These are phyloP conservation scores for Phymatotrichopsis omnivora DNA, from an alignment of 2,329 filamentous ascomycete genomes.

Conservation along the genomic window DNA sequence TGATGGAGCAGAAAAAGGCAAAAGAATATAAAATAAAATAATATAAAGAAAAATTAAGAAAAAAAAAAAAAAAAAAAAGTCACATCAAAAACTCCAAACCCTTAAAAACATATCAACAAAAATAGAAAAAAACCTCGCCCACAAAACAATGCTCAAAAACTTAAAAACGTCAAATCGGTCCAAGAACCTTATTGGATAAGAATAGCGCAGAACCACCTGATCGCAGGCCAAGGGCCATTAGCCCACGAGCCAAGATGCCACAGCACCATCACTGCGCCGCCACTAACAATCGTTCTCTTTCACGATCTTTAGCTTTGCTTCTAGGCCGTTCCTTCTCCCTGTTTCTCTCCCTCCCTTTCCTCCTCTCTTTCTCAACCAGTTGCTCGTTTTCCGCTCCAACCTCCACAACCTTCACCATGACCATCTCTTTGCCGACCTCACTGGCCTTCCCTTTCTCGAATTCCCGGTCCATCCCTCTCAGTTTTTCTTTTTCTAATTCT, in stretches of 20 bases:
- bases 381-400: no score
- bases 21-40: no score
- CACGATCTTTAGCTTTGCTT: not conserved
- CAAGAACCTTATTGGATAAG: not conserved
- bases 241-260: not conserved
- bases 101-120: not conserved
- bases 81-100: not conserved
- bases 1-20: no score
- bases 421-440: not conserved
- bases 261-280: no score
- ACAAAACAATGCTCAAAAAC: not conserved
- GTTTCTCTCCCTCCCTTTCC: no score
- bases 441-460: not conserved
- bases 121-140: not conserved
- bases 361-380: no score
- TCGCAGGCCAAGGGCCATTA: not conserved
- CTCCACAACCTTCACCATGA: not conserved
- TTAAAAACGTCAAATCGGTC: not conserved
- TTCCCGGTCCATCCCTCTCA: constrained; percentile 16
- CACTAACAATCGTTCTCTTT: not conserved
- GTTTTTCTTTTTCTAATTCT: constrained; percentile 13
- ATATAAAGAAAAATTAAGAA: not conserved
- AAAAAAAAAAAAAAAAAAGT: not conserved
- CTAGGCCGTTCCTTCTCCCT: not conserved
- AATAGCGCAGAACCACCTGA: not conserved